Evolutionary conservation across 192 early-diverging fungal species (phyloP), one percentile per base, ranked within the genome.

Genomic region (Entophlyctis luteolus): DNA sequence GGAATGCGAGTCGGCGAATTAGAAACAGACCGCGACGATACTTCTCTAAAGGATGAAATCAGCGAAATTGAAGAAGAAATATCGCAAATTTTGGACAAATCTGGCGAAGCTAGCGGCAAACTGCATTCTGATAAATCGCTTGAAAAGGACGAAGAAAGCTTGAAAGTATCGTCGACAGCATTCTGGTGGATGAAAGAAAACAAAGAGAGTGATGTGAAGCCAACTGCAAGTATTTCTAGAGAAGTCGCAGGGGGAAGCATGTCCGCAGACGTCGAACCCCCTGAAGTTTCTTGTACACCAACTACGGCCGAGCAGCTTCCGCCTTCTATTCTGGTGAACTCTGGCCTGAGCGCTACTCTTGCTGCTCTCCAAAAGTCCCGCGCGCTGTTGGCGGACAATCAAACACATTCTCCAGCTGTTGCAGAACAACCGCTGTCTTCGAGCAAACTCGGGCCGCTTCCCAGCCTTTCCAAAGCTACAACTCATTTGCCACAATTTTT

Each of bases 61-160:
- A 48, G 25, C 20, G 47, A 25, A 1, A 49, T 70, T 16, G 53
- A 69, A 27, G 70, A 62, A 10, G 72, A 74, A 54, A 71, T 70
- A 1, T 27, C 48, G 29, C 67, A 62, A 50, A 62, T 72, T 18
- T 36, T 71, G 8, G 67, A 71, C 12, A 62, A 72, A 25, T 6
- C 55, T 1, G 32, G 20, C 18, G 52, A 70, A 29, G 57, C 58
- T 25, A 8, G 39, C 16, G 22, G 18, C 27, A 37, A 50, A 29
- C 32, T 6, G 22, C 18, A 62, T 32, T 34, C 18, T 0, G 33
- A 46, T 5, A 48, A 49, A 35, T n/a, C 39, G n/a, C n/a, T 5
- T 27, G 63, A 58, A 27, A 59, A 42, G 12, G 60, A 67, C 32
- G 71, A 68, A 65, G 62, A 38, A 29, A 67, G 53, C 5, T 33